Evolutionary conservation across 169 alveolate genomes (phyloP).

Genomic region (Plasmodium coatneyi): DNA sequence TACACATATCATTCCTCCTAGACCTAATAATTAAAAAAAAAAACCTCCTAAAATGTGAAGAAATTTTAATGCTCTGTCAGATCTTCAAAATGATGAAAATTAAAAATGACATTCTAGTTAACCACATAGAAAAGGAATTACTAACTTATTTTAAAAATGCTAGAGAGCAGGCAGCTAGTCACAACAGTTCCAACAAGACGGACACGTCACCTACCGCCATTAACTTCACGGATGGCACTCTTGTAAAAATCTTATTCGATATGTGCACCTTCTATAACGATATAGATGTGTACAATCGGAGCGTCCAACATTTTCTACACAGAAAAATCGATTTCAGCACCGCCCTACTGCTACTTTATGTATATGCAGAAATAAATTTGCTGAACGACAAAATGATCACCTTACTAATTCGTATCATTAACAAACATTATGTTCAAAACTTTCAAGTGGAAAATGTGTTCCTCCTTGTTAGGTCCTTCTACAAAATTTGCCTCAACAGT

Average conservation of each 20-base stretch:
- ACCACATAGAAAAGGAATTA: constrained; percentile 37
- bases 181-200: not conserved
- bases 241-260: constrained; percentile 60
- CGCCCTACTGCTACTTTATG: constrained; percentile 40
- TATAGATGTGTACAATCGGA: constrained; percentile 48
- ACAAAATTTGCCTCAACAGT: constrained; percentile 56
- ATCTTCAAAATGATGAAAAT: constrained; percentile 56
- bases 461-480: constrained; percentile 49
- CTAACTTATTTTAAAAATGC: constrained; percentile 2
- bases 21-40: constrained; percentile 47
- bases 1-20: constrained; percentile 11
- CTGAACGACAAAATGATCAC: constrained; percentile 14
- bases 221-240: not conserved
- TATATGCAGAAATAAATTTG: constrained; percentile 60
- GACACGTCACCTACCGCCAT: not conserved
- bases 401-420: constrained; percentile 38
- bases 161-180: not conserved
- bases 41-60: constrained; percentile 45
- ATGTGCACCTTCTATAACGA: constrained; percentile 63
- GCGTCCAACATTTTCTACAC: constrained; percentile 43
- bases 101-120: constrained; percentile 26
- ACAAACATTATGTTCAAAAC: constrained; percentile 22
- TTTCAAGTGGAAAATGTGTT: constrained; percentile 41
- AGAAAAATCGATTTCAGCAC: constrained; percentile 38
- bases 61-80: constrained; percentile 66